Evolutionary conservation across 1,284 basidiomycete genomes (phyloP).

Genomic region (Trametes polyzona): DNA sequence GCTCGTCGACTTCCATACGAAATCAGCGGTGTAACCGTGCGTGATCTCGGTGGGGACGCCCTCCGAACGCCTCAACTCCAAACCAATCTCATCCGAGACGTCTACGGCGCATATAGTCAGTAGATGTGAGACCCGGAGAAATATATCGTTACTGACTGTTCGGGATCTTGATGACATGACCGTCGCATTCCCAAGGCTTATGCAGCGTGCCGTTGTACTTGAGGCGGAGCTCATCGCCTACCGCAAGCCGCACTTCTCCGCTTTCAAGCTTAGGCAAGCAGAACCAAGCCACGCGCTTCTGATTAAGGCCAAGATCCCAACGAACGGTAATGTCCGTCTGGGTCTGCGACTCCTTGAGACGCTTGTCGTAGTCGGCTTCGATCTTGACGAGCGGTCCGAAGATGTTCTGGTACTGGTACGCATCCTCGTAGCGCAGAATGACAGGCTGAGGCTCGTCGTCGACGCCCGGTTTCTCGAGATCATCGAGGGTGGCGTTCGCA

Average conservation of each 20-base stretch:
- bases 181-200: conserved; percentile 95
- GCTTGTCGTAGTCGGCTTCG: conserved; percentile 98
- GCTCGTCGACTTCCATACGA: conserved; percentile 99
- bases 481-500: conserved; percentile 91
- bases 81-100: conserved; percentile 95
- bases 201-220: conserved; percentile 89
- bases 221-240: conserved; percentile 94
- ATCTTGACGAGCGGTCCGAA: conserved; percentile 99
- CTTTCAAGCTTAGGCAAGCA: conserved; percentile 95
- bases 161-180: conserved; percentile 99
- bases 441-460: conserved; percentile 97
- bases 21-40: conserved; percentile 95
- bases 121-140: not conserved
- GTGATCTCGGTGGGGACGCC: conserved; percentile 96
- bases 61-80: conserved; percentile 90
- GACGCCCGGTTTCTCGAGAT: conserved; percentile 94
- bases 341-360: conserved; percentile 97
- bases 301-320: conserved; percentile 98
- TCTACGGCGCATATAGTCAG: conserved; percentile 53
- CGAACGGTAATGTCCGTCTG: conserved; percentile 95
- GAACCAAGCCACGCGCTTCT: conserved; percentile 98
- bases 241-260: conserved; percentile 95
- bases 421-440: conserved; percentile 92
- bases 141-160: conserved; percentile 71
- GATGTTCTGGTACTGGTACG: conserved; percentile 99